Conservation (phyloP, 768 basidiomycete genomes). For the Boletus pseudo-olivaceus region DNA sequence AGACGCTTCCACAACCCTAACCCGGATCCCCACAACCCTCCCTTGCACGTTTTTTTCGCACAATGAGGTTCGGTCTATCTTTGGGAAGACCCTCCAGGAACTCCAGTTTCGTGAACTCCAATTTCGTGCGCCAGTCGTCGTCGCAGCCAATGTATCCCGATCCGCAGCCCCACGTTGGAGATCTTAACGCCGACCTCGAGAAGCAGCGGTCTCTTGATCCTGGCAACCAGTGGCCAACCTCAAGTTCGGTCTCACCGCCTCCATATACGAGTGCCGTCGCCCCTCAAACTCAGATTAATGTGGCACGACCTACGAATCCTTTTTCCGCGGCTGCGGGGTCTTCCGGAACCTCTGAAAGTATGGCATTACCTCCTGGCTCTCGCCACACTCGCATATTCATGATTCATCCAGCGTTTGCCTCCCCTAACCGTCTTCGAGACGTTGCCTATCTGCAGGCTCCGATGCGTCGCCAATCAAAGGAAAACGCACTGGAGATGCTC, state of each 20-base stretch:
- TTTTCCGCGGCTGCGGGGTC: constrained; percentile 3
- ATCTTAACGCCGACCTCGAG: neutral
- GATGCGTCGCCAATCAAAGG: constrained; percentile 24
- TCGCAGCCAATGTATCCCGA: constrained; percentile 4
- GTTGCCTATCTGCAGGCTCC: constrained; percentile 25
- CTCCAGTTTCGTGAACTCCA: too few relatives aligned
- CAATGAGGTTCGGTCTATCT: constrained; percentile 2
- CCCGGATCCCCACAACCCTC: neutral
- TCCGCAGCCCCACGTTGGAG: constrained; percentile 5
- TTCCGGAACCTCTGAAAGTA: constrained; percentile 14
- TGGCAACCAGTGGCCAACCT: neutral
- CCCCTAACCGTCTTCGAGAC: constrained; percentile 15
- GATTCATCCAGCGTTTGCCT: constrained; percentile 18
- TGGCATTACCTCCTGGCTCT: constrained; percentile 18
- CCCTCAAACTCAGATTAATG: constrained; percentile 7
- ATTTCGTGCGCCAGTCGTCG: constrained; percentile 10
- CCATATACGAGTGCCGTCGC: constrained; percentile 19
- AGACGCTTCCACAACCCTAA: neutral
- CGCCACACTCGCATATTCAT: constrained; percentile 22
- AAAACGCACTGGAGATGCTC: constrained; percentile 35
- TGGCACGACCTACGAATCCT: neutral
- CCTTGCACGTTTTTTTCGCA: neutral
- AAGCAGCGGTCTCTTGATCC: neutral
- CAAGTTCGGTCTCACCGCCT: constrained; percentile 18
- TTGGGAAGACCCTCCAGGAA: constrained; percentile 2